Percentiles rank a stretch among this genome's conserved stretches.
Evolutionary conservation across 176 grass and related monocot genomes (phyloP).

Genomic region (Aegilops tauschii): DNA sequence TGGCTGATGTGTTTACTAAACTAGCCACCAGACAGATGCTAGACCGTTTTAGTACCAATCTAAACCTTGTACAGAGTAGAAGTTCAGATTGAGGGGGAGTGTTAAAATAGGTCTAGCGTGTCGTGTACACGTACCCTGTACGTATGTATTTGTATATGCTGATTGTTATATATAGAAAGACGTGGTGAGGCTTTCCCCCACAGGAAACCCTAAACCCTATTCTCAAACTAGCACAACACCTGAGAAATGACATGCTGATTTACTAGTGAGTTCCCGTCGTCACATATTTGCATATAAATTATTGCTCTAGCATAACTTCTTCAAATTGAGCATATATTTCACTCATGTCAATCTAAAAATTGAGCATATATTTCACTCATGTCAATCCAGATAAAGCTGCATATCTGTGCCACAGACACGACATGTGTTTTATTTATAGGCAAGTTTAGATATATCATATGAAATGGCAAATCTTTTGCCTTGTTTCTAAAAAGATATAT

Average conservation of each 20-base stretch:
- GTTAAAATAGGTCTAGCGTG: no score
- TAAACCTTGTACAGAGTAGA: no score
- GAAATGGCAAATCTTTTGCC: not conserved
- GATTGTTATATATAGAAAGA: no score
- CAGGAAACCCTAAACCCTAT: no score
- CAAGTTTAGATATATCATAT: not conserved
- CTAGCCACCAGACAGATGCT: no score
- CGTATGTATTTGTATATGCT: no score
- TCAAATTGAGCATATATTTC: conserved; percentile 8
- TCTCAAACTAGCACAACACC: not conserved
- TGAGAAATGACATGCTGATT: conserved; percentile 1
- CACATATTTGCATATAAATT: not conserved
- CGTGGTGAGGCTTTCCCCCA: no score
- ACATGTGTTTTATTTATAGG: not conserved
- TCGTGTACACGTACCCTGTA: no score
- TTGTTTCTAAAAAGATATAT: not conserved
- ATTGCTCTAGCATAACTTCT: conserved; percentile 1
- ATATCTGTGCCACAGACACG: conserved; percentile 1
- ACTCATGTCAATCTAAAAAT: conserved; percentile 4
- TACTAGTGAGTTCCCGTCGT: conserved; percentile 14
- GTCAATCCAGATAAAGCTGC: not conserved
- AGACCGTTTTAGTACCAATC: no score
- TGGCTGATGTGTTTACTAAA: no score
- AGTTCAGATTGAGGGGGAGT: no score
- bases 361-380: not conserved